These are phyloP conservation scores for Testicularia cyperi DNA, from an alignment of 1,284 basidiomycete species.

Conservation along the genomic window DNA sequence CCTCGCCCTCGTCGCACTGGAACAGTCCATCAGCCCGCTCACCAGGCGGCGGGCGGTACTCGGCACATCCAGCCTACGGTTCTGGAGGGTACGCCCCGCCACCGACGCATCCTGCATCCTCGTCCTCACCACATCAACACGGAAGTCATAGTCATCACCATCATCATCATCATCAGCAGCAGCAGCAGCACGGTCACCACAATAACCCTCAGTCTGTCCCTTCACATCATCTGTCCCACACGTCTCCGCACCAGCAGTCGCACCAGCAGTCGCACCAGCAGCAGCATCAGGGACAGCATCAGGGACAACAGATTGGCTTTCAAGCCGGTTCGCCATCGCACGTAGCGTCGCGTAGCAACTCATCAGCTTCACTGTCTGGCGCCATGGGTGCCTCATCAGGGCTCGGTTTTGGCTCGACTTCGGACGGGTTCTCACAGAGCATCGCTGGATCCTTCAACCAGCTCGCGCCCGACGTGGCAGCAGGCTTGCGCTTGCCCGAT, in stretches of 20 bases:
- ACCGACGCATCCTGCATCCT: conserved; percentile 16
- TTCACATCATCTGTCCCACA: neutral
- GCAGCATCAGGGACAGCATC: no score
- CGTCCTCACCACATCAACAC: conserved; percentile 3
- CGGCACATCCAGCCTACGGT: conserved; percentile 19
- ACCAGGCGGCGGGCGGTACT: conserved; percentile 14
- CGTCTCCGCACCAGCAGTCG: conserved; percentile 4
- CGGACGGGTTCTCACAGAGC: conserved; percentile 15
- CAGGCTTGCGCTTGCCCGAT: conserved; percentile 37
- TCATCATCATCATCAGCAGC: conserved; percentile 19
- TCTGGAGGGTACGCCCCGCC: no score
- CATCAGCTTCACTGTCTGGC: no score
- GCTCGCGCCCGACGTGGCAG: conserved; percentile 29
- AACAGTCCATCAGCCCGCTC: conserved; percentile 24
- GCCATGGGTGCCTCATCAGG: neutral
- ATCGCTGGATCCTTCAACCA: conserved; percentile 36
- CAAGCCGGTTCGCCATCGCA: no score
- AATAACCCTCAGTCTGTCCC: no score
- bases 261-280: conserved; percentile 16
- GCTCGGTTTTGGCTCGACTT: conserved; percentile 9
- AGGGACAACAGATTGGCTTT: no score
- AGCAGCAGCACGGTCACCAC: conserved; percentile 15
- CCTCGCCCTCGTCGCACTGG: conserved; percentile 32
- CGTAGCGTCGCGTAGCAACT: no score
- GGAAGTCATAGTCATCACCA: no score